Conservation (phyloP, 139 green algal genomes). For the Raphidocelis subcapitata region DNA sequence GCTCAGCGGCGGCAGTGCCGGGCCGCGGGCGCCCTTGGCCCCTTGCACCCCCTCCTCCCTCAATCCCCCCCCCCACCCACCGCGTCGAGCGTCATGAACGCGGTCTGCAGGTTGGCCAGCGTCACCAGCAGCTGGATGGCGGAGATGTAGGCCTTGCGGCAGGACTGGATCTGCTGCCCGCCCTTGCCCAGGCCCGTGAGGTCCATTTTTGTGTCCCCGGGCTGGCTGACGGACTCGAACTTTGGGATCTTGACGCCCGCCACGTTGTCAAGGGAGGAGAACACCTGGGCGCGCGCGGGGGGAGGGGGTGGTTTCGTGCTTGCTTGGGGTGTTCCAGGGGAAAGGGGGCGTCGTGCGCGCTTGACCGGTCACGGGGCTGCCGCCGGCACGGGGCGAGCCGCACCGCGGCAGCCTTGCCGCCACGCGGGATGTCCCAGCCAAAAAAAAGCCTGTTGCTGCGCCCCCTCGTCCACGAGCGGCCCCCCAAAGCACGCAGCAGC, state of each 20-base stretch:
- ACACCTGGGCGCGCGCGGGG: constrained; percentile 34
- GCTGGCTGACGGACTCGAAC: constrained; percentile 68
- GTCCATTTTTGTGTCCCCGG: constrained; percentile 84
- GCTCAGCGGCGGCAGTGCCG: too few relatives aligned
- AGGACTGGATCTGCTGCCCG: constrained; percentile 92
- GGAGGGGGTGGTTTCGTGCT: constrained; percentile 32
- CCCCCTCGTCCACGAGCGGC: too few relatives aligned
- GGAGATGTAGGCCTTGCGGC: constrained; percentile 75
- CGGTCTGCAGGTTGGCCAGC: constrained; percentile 95
- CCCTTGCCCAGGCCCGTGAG: constrained; percentile 85
- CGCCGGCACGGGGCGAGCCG: too few relatives aligned
- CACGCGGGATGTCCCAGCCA: too few relatives aligned
- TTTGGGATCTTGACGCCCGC: constrained; percentile 95
- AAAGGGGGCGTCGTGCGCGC: too few relatives aligned
- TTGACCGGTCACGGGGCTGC: too few relatives aligned
- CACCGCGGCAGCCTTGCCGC: too few relatives aligned
- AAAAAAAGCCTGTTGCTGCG: too few relatives aligned
- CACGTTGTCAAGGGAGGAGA: constrained; percentile 89
- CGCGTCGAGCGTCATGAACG: constrained; percentile 97
- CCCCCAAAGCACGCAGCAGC: too few relatives aligned
- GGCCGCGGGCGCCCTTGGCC: too few relatives aligned
- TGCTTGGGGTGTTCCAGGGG: neutral
- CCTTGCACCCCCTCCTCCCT: neutral
- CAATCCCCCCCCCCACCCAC: constrained; percentile 75
- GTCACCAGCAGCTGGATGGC: constrained; percentile 91